These are phyloP conservation scores for Phytophthora pini DNA, from an alignment of 352 stramenopile genomes.

Conservation along the genomic window DNA sequence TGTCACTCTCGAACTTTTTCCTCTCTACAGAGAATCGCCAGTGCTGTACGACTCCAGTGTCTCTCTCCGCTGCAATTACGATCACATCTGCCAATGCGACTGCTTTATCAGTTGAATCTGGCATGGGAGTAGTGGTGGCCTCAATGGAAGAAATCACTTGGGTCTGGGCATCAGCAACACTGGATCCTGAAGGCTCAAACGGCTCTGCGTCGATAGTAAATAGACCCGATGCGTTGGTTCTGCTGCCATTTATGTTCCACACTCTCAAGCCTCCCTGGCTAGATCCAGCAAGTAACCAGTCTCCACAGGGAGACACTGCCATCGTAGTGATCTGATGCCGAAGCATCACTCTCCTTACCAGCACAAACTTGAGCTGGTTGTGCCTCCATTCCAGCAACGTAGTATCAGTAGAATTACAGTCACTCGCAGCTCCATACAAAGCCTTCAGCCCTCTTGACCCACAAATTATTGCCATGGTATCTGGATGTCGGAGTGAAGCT, in stretches of 20 bases:
- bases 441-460: conserved; percentile 27
- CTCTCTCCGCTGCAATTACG: conserved; percentile 40
- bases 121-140: conserved; percentile 7
- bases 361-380: conserved; percentile 19
- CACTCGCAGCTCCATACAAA: conserved; percentile 48
- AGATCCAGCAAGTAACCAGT: conserved; percentile 68
- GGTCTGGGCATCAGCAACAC: conserved; percentile 2
- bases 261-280: conserved; percentile 50
- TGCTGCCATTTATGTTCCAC: conserved; percentile 53
- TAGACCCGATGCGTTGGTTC: conserved; percentile 15
- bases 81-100: conserved; percentile 23
- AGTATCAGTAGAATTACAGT: background rate
- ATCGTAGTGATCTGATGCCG: conserved; percentile 45
- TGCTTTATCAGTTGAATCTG: background rate
- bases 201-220: conserved; percentile 32
- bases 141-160: conserved; percentile 26
- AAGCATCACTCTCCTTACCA: conserved; percentile 39
- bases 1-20: conserved; percentile 13
- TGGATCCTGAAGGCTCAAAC: conserved; percentile 18
- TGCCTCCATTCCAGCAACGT: conserved; percentile 34
- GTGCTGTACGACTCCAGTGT: conserved; percentile 44
- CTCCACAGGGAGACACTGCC: conserved; percentile 37
- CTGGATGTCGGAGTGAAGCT: conserved; percentile 42
- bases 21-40: conserved; percentile 41
- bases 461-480: conserved; percentile 45